These are phyloP conservation scores for Phytophthora crassamura DNA, from an alignment of 352 stramenopile genomes.

Conservation along the genomic window DNA sequence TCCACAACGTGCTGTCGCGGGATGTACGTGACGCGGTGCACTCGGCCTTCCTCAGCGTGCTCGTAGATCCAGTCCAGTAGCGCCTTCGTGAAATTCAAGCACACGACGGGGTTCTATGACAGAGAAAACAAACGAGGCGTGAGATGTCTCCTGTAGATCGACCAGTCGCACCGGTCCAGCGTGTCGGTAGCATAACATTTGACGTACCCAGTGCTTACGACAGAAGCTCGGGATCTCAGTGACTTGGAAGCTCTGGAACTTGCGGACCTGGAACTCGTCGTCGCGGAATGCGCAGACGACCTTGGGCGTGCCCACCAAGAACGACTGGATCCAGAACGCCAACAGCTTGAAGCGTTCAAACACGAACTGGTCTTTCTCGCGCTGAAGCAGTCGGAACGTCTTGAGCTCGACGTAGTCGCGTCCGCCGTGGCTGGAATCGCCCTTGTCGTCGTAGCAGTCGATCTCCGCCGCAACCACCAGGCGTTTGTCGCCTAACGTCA, in stretches of 20 bases:
- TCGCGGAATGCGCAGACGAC: conserved; percentile 81
- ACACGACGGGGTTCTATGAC: conserved; percentile 56
- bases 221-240: conserved; percentile 69
- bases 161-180: conserved; percentile 15
- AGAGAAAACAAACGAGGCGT: conserved; percentile 30
- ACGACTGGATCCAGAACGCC: conserved; percentile 89
- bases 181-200: conserved; percentile 7
- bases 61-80: conserved; percentile 72
- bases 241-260: conserved; percentile 73
- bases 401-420: conserved; percentile 76
- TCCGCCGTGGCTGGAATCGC: background rate
- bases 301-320: conserved; percentile 68
- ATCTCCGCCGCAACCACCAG: conserved; percentile 72
- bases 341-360: conserved; percentile 86
- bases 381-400: conserved; percentile 62
- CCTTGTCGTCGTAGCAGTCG: conserved; percentile 56
- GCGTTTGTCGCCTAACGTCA: conserved; percentile 57
- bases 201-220: conserved; percentile 73
- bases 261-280: conserved; percentile 63
- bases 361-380: conserved; percentile 69
- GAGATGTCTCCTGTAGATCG: conserved; percentile 12
- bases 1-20: conserved; percentile 58
- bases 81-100: conserved; percentile 69
- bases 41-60: conserved; percentile 40
- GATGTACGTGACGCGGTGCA: conserved; percentile 60